Evolutionary conservation across 345 rosid genomes (phyloP), one percentile per base, ranked within the genome.

Genomic region (Eucalyptus cloeziana): DNA sequence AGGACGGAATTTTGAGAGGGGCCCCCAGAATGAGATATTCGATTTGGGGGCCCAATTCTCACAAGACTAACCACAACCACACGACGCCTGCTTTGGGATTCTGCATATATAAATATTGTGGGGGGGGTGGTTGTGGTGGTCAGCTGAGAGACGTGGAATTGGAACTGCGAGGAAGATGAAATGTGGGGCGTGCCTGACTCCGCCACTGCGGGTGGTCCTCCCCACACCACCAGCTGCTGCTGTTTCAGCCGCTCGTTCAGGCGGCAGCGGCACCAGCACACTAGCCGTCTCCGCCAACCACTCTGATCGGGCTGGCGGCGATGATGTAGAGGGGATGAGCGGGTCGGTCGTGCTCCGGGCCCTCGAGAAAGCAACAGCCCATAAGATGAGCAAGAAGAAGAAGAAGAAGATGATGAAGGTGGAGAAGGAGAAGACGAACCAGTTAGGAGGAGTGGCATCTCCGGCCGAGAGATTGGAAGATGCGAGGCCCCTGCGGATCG

Each of bases 331-430:
- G 56, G 90, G 90, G 87, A 91, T 95, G 5, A 93, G 91, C 45
- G 96, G 95, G 56, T 89, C 94, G 22, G 96, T 92, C 56, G 96
- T 95, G 92, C 94, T 95, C 13, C 89, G 93, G 94, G 96, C 96
- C 86, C 87, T 95, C 91, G 94, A 94, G 90, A 94, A 91, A 91
- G 96, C 95, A 79, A 90, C 93, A 22, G 93, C 93, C 86, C 90
- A 91, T 92, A 94, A 89, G 91, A 92, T 86, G 89, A 93, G 89
- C 86, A 51, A 81, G 7, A 89, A 83, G 87, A 90, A 83, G 86
- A 90, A 90, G 87, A 93, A 88, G 87, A 92, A 56, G 87, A 90
- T 43, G 79, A 60, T 4, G 79, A 4, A 13, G 52, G 17, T 22
- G 31, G 56, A 64, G 81, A 24, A 11, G n/a, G 88, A 87, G 88